phyloP scores from a whole-genome alignment of 2,329 filamentous ascomycete species.

The Huntiella omanensis region DNA sequence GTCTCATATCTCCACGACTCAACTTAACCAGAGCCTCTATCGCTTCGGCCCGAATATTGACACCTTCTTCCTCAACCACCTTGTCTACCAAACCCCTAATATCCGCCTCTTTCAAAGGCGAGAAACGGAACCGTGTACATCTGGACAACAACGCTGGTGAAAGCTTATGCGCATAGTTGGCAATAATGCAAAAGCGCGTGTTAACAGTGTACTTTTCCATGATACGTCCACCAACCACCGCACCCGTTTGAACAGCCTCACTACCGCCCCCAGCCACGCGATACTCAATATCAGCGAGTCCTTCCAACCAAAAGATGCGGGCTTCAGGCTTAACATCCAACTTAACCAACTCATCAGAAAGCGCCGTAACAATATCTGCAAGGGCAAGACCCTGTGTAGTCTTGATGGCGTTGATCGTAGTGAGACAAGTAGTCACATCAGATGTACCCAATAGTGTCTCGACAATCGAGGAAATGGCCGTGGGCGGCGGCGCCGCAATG shows the following conservation, averaged over 20 bases:
- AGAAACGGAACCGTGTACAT: constrained; percentile 90
- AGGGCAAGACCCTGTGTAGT: constrained; percentile 68
- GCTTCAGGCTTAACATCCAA: constrained; percentile 74
- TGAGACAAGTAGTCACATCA: constrained; percentile 78
- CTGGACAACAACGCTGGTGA: constrained; percentile 80
- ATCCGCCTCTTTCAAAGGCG: constrained; percentile 73
- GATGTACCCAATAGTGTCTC: constrained; percentile 65
- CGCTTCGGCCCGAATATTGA: constrained; percentile 67
- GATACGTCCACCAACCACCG: constrained; percentile 78
- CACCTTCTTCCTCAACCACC: constrained; percentile 70
- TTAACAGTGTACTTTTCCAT: constrained; percentile 99
- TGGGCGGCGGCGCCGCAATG: constrained; percentile 83
- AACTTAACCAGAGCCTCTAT: constrained; percentile 67
- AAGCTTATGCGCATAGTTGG: constrained; percentile 97
- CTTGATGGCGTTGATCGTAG: constrained; percentile 77
- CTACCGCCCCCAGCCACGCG: constrained; percentile 71
- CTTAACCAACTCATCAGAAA: constrained; percentile 65
- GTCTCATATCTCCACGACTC: constrained; percentile 89
- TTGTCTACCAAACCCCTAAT: constrained; percentile 73
- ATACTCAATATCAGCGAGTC: constrained; percentile 83
- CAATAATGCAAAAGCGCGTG: constrained; percentile 94
- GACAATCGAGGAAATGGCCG: constrained; percentile 69
- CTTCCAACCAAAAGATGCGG: constrained; percentile 79
- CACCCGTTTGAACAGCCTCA: constrained; percentile 80
- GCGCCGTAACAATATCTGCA: constrained; percentile 77